phyloP scores from a whole-genome alignment of 2,329 filamentous ascomycete genomes.

The Neospermospora avenae region DNA sequence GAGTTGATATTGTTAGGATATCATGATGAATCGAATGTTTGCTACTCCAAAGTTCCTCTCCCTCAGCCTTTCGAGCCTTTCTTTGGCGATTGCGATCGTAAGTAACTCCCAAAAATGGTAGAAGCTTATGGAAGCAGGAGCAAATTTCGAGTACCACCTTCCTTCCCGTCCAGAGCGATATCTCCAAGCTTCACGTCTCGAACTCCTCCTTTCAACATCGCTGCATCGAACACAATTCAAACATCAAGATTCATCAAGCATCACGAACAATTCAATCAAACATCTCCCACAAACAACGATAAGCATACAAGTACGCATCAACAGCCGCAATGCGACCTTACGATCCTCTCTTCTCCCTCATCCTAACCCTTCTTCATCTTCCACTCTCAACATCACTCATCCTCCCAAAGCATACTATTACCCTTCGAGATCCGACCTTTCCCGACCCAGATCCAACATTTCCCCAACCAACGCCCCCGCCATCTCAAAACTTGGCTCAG shows the following conservation, averaged over 20 bases:
- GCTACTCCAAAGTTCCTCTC: neutral
- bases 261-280: slow-evolving; percentile 8
- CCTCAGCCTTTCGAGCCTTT: too few relatives aligned
- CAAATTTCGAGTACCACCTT: neutral
- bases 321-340: slow-evolving; percentile 8
- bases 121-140: neutral
- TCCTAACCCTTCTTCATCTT: neutral
- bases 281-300: slow-evolving; percentile 4
- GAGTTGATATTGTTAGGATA: slow-evolving; percentile 23
- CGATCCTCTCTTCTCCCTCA: neutral
- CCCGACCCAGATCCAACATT: slow-evolving; percentile 5
- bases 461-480: slow-evolving; percentile 4
- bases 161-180: neutral
- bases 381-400: neutral
- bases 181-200: too few relatives aligned
- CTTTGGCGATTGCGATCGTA: neutral
- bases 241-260: slow-evolving; percentile 8
- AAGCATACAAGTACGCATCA: slow-evolving; percentile 3
- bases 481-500: neutral
- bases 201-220: neutral
- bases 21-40: slow-evolving; percentile 25
- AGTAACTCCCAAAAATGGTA: neutral
- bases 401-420: neutral
- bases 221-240: slow-evolving; percentile 9
- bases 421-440: slow-evolving; percentile 1